Conservation (phyloP, 805 yeast species). For the Schizosaccharomyces cryophilus region DNA sequence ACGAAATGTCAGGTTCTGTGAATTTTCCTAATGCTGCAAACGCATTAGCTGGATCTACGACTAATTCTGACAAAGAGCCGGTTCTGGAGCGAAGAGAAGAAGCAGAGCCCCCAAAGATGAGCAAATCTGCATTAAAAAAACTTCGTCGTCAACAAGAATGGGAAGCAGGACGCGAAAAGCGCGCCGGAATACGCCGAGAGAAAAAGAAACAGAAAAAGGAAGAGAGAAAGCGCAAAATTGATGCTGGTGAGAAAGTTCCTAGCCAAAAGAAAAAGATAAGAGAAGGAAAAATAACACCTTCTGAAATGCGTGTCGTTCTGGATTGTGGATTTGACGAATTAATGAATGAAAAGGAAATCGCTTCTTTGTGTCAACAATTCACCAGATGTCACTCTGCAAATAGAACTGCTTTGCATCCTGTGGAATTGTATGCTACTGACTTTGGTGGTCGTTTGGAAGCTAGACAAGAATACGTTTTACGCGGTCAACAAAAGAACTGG, state of each 20-base stretch:
- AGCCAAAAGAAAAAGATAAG: background rate
- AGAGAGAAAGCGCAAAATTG: conserved; percentile 11
- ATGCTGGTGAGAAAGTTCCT: background rate
- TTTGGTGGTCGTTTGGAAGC: conserved; percentile 39
- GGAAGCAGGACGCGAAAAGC: conserved; percentile 29
- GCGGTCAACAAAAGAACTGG: conserved; percentile 41
- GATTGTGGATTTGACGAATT: conserved; percentile 82
- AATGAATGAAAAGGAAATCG: conserved; percentile 47
- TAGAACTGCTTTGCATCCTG: conserved; percentile 30
- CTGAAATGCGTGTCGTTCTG: conserved; percentile 34
- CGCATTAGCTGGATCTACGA: too few relatives aligned
- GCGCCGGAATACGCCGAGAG: conserved; percentile 23
- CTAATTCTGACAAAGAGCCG: background rate
- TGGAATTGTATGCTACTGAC: conserved; percentile 36
- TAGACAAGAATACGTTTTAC: conserved; percentile 41
- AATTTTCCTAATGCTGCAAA: too few relatives aligned
- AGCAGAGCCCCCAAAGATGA: background rate
- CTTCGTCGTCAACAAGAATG: conserved; percentile 31
- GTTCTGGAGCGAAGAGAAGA: background rate
- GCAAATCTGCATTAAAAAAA: conserved; percentile 42
- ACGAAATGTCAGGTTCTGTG: too few relatives aligned
- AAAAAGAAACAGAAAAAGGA: conserved; percentile 14
- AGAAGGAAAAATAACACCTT: conserved; percentile 6
- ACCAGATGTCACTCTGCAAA: conserved; percentile 63
- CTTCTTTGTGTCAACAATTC: conserved; percentile 55